These are phyloP conservation scores for Allium fistulosum DNA, from an alignment of 106 monocot species.

Conservation along the genomic window DNA sequence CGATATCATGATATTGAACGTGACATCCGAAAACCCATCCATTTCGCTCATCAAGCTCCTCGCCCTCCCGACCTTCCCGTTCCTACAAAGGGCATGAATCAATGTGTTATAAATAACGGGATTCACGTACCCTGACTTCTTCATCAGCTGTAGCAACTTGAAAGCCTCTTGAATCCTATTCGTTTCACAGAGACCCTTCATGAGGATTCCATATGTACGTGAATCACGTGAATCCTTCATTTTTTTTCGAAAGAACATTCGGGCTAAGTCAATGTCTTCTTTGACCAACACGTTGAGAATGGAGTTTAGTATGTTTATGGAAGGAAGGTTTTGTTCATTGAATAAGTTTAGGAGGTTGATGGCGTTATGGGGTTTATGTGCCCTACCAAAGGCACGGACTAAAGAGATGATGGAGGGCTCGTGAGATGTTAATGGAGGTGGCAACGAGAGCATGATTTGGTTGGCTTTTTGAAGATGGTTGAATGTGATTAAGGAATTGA, in stretches of 20 bases:
- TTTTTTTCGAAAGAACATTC: constrained; percentile 36
- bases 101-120: constrained; percentile 64
- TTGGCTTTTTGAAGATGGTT: constrained; percentile 10
- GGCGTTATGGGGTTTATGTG: constrained; percentile 13
- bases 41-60: constrained; percentile 53
- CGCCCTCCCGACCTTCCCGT: constrained; percentile 55
- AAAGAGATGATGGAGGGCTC: constrained; percentile 25
- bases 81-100: constrained; percentile 51
- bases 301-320: constrained; percentile 36
- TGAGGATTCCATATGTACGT: constrained; percentile 58
- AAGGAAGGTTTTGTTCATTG: constrained; percentile 14
- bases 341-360: constrained; percentile 19
- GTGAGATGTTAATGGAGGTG: constrained; percentile 12
- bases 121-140: constrained; percentile 13
- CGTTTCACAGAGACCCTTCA: constrained; percentile 76
- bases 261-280: constrained; percentile 51
- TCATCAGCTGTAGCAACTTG: constrained; percentile 46
- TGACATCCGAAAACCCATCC: constrained; percentile 44
- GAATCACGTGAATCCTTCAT: constrained; percentile 23
- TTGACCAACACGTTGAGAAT: constrained; percentile 46
- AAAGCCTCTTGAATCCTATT: constrained; percentile 69
- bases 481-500: constrained; percentile 17
- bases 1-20: constrained; percentile 65
- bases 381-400: constrained; percentile 26
- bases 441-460: constrained; percentile 9